Percentiles rank a stretch among this genome's conserved stretches.
phyloP scores from a whole-genome alignment of 345 rosid species.

The rapeseed (Brassica napus) region Da-Ae NC_063452.1:2724001-2724500 shows the following conservation, averaged over 20 bases:
- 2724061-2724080: constrained; percentile 39
- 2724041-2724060: constrained; percentile 39
- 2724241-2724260: constrained; percentile 25
- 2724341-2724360: constrained; percentile 54
- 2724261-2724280: constrained; percentile 31
- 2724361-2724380: constrained; percentile 33
- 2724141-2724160: background rate
- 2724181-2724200: constrained; percentile 58
- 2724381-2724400: constrained; percentile 42
- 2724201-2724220: constrained; percentile 41
- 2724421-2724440: background rate
- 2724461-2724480: constrained; percentile 7
- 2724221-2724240: constrained; percentile 37
- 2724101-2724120: background rate
- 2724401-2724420: background rate
- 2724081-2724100: constrained; percentile 55
- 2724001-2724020: constrained; percentile 72
- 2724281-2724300: constrained; percentile 33
- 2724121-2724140: background rate
- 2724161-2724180: constrained; percentile 57
- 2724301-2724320: constrained; percentile 48
- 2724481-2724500: constrained; percentile 1
- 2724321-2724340: constrained; percentile 66
- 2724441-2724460: background rate
- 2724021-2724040: constrained; percentile 41